Base-by-base conservation (phyloP, 2,329 filamentous ascomycete genomes). In the Piedraia hortae region DNA sequence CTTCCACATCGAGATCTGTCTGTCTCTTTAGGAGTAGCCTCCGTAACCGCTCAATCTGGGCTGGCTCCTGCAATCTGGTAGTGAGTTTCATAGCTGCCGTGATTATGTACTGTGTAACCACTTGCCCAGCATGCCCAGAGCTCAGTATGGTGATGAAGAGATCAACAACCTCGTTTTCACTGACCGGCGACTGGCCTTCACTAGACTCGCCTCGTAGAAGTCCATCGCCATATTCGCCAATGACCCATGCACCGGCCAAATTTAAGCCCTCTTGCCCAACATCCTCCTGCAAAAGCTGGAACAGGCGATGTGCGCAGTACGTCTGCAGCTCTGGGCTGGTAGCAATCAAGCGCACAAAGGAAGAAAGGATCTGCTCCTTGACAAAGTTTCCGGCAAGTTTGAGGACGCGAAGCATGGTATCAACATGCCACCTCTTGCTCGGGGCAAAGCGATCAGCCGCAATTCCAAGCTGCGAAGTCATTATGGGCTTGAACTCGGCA, bases 381-480 rank as follows among this genome's bases (percentile, higher is more conserved):
- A 97, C 80, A 38, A 85, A 90, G 47, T 88, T 90, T 20, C 85
- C 85, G 23, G 85, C 85, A 32, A 97, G 56, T 26, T 80, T 90
- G 34, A 97, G 49, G 12, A 97, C 78, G 11, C 88, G 64, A 24
- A 97, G 55, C 69, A 97, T 91, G 2, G 88, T 97, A 40, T 97
- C 85, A 34, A 93, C 71, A 42, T 97, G 85, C 85, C 85, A 97
- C 42, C 85, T 61, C 51, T 93, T 93, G 50, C 85, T 93, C 1
- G 85, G 88, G 2, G 85, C 74, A 46, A 77, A 97, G 32, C 82
- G 68, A 45, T 97, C 85, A 4, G 88, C 85, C 6, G 88, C 85
- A 36, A 97, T 77, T 12, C 85, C 85, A 43, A 97, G 97, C 41
- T 97, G 85, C 23, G 71, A 85, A 2, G 85, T 97, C 80, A 97